Conservation (phyloP, 192 early-diverging fungal species). For the Entophlyctis luteolus region DNA sequence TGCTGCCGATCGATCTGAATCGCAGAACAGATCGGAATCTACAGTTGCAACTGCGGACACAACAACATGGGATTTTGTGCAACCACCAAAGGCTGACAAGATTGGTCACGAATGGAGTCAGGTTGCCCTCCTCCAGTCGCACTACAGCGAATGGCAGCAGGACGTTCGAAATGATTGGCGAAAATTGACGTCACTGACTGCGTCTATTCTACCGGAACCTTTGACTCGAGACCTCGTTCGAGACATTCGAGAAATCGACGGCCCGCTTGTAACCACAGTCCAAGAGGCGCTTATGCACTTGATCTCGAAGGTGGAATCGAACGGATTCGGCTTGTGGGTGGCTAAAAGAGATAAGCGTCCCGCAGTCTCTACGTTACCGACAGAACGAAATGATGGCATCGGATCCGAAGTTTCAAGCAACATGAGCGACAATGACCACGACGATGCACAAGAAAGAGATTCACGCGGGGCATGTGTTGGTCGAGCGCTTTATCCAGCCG, state of each 20-base stretch:
- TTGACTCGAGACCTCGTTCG: slow-evolving; percentile 42
- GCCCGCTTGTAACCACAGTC: neutral
- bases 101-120: slow-evolving; percentile 6
- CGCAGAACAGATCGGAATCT: neutral
- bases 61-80: neutral
- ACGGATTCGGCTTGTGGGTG: slow-evolving; percentile 67
- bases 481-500: slow-evolving; percentile 59
- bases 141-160: slow-evolving; percentile 57
- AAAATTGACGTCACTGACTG: slow-evolving; percentile 45
- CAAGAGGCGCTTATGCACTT: slow-evolving; percentile 46
- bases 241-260: slow-evolving; percentile 1
- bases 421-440: neutral
- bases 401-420: neutral
- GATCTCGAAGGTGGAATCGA: slow-evolving; percentile 59
- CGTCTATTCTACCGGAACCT: slow-evolving; percentile 40
- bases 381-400: neutral
- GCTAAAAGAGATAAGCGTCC: slow-evolving; percentile 20
- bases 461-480: slow-evolving; percentile 30
- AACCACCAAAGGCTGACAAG: neutral
- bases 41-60: neutral
- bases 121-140: slow-evolving; percentile 48
- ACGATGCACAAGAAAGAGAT: slow-evolving; percentile 2
- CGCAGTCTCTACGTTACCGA: neutral
- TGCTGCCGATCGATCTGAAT: neutral
- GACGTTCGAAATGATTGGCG: slow-evolving; percentile 59